A percentile compares a stretch with the other conserved stretches of the same genome.
These are phyloP conservation scores for Pyrenochaeta sp. DNA, from an alignment of 2,329 filamentous ascomycete species.

Conservation along the genomic window DNA sequence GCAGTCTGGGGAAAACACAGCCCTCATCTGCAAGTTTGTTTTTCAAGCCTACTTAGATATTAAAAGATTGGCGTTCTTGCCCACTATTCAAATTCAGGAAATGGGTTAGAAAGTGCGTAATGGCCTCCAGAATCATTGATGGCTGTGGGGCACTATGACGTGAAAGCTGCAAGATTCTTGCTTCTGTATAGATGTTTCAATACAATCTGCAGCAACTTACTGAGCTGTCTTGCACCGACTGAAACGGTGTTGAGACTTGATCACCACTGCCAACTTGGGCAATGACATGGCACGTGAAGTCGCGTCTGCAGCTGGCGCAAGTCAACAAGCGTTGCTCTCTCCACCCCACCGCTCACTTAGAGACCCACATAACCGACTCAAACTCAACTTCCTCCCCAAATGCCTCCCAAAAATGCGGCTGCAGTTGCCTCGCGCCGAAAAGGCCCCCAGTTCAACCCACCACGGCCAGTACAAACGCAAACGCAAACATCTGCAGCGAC, in stretches of 20 bases:
- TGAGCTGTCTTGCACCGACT: neutral
- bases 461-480: slow-evolving; percentile 41
- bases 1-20: neutral
- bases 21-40: neutral
- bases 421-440: slow-evolving; percentile 34
- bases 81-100: neutral
- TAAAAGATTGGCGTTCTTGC: neutral
- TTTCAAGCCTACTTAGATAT: neutral
- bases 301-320: slow-evolving; percentile 7
- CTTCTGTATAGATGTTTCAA: too few species aligned
- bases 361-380: slow-evolving; percentile 1
- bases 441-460: slow-evolving; percentile 49
- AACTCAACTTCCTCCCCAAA: slow-evolving; percentile 8
- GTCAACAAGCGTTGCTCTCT: slow-evolving; percentile 3
- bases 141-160: too few species aligned
- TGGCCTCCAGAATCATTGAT: too few species aligned
- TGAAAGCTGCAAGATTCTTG: too few species aligned
- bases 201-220: too few species aligned
- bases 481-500: slow-evolving; percentile 28
- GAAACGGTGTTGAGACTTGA: slow-evolving; percentile 1
- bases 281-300: slow-evolving; percentile 13
- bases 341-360: neutral
- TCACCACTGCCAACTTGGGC: slow-evolving; percentile 4
- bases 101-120: too few species aligned
- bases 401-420: slow-evolving; percentile 37